These are phyloP conservation scores for Salix arbutifolia DNA, from an alignment of 345 rosid species.

Conservation along the genomic window DNA sequence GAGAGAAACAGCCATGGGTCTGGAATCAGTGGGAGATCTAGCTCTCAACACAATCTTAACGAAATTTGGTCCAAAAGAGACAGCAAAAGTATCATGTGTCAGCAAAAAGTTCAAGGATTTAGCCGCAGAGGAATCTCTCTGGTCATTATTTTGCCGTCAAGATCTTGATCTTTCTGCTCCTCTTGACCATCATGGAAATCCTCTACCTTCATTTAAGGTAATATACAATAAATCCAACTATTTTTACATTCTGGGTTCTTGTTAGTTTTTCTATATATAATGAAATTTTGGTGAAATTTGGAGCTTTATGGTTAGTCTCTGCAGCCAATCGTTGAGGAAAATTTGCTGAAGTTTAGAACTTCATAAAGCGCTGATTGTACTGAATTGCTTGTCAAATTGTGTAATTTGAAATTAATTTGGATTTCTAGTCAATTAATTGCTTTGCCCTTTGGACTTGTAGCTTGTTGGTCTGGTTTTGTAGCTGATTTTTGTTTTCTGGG, in stretches of 20 bases:
- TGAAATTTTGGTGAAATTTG: neutral
- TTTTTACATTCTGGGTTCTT: neutral
- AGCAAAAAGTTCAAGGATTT: conserved; percentile 42
- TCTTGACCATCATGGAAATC: conserved; percentile 54
- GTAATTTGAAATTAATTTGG: too few relatives aligned
- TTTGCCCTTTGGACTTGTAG: neutral
- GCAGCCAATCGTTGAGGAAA: neutral
- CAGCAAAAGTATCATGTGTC: conserved; percentile 52
- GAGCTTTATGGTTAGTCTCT: neutral
- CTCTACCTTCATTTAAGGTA: conserved; percentile 72
- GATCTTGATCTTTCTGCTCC: conserved; percentile 69
- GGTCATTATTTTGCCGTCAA: conserved; percentile 54
- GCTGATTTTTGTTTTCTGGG: neutral
- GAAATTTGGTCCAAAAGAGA: conserved; percentile 46
- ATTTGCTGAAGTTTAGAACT: neutral
- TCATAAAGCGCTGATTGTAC: neutral
- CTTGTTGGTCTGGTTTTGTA: neutral
- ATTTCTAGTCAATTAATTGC: neutral
- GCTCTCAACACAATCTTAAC: conserved; percentile 48
- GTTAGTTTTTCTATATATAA: neutral
- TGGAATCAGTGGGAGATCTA: conserved; percentile 61
- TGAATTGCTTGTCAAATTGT: neutral
- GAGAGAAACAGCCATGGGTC: conserved; percentile 31
- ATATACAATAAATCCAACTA: neutral
- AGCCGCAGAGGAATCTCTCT: conserved; percentile 67